Conservation (phyloP, 768 basidiomycete genomes). For the Lactifluus echinatus region DNA sequence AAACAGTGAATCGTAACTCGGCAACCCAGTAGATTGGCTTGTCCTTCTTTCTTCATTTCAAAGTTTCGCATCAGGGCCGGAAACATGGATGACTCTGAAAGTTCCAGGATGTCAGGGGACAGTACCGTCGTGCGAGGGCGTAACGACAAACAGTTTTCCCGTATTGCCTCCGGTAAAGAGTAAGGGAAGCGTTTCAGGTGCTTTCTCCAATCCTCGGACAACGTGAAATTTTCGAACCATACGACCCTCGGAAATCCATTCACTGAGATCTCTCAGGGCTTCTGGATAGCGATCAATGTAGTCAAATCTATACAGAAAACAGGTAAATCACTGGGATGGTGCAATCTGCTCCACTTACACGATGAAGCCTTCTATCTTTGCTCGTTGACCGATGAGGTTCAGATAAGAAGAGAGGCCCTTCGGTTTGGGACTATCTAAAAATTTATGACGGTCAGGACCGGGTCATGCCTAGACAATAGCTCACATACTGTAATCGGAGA, state of each 20-base stretch:
- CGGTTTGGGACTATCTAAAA: slow-evolving; percentile 49
- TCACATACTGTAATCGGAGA: slow-evolving; percentile 70
- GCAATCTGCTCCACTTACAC: slow-evolving; percentile 37
- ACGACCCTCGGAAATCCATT: slow-evolving; percentile 55
- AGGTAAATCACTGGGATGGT: background rate
- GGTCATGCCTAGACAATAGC: background rate
- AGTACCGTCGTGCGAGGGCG: background rate
- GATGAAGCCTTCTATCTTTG: slow-evolving; percentile 77
- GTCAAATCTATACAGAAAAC: slow-evolving; percentile 55
- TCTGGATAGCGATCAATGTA: slow-evolving; percentile 51
- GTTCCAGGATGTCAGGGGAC: background rate
- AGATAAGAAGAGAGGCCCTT: slow-evolving; percentile 60
- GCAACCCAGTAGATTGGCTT: background rate
- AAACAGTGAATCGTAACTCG: background rate
- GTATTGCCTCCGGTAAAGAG: slow-evolving; percentile 71
- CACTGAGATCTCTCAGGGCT: slow-evolving; percentile 48
- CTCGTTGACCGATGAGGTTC: slow-evolving; percentile 67
- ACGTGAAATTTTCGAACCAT: slow-evolving; percentile 76
- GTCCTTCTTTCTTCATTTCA: background rate
- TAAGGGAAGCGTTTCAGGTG: slow-evolving; percentile 59
- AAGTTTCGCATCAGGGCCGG: slow-evolving; percentile 24
- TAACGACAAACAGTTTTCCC: slow-evolving; percentile 52
- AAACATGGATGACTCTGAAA: slow-evolving; percentile 50
- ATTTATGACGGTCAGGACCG: background rate
- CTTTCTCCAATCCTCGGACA: slow-evolving; percentile 65